These are phyloP conservation scores for Lentinula aciculospora DNA, from an alignment of 768 basidiomycete species.

Conservation along the genomic window DNA sequence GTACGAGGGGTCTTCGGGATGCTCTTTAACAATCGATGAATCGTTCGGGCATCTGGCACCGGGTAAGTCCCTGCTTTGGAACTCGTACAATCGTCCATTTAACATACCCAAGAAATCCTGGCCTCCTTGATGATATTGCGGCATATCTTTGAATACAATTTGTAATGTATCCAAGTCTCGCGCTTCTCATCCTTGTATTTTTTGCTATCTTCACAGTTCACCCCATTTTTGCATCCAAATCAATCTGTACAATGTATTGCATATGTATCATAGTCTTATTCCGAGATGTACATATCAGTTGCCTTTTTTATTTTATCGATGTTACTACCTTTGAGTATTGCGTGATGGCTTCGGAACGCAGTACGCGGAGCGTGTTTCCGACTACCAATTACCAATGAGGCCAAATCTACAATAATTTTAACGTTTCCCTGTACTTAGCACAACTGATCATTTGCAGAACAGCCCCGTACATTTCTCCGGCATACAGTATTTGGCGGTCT, in stretches of 20 bases:
- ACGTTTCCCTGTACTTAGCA: too few relatives aligned
- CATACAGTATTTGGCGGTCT: too few relatives aligned
- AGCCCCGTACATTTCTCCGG: too few relatives aligned
- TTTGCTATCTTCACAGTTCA: too few relatives aligned
- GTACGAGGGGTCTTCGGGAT: conserved; percentile 51
- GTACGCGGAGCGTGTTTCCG: too few relatives aligned
- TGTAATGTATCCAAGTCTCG: conserved; percentile 11
- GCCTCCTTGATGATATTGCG: conserved; percentile 61
- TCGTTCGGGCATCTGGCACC: conserved; percentile 47
- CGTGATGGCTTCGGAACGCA: too few relatives aligned
- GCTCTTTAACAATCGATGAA: conserved; percentile 60
- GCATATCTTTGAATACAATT: conserved; percentile 44
- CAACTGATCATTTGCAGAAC: too few relatives aligned
- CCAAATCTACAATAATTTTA: too few relatives aligned
- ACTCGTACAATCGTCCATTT: background rate
- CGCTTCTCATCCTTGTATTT: background rate
- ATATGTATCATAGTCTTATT: background rate
- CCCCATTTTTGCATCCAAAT: background rate
- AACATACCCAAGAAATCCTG: conserved; percentile 54
- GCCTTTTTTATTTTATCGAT: too few relatives aligned
- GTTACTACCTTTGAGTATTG: too few relatives aligned
- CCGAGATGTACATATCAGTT: background rate
- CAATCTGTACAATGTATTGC: background rate
- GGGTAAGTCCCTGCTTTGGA: conserved; percentile 33
- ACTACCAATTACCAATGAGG: too few relatives aligned